Evolutionary conservation across 2,329 filamentous ascomycete species (phyloP), one percentile per base, ranked within the genome.

Genomic region (Pseudogymnoascus sp.): DNA sequence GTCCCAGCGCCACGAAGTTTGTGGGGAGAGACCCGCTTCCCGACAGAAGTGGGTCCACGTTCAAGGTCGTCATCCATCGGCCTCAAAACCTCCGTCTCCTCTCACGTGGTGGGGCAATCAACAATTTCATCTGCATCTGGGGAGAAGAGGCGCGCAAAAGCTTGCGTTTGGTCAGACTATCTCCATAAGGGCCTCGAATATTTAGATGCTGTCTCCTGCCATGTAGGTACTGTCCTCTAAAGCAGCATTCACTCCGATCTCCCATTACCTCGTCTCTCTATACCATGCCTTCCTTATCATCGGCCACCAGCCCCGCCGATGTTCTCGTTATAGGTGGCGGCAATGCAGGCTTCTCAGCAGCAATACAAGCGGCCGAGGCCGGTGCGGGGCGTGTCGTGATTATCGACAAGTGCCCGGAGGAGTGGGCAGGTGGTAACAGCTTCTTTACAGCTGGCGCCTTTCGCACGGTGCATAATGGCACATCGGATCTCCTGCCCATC

Each of bases 321-420:
- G 72, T 79, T 3, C 65, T 88, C 5, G 78, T 89, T 6, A 74
- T 85, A 32, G 85, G 86, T 18, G 77, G 79, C 59, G 85, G 85
- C 59, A 87, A 87, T 67, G 85, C 86, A 14, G 86, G 85, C 12
- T 83, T 87, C 71, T 28, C 78, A 75, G 79, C 85, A 2, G 84
- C 84, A 7, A 74, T 81, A 6, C 79, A 83, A 0, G 83, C 85
- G 2, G 75, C 76, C 1, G 71, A 84, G 63, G 66, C 73, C 58
- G 76, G 78, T 4, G 75, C 75, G 2, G 62, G 64, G 22, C 66
- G 70, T 0, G 78, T 87, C 3, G 1, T 86, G 81, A 68, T 67
- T 1, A 66, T 67, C 4, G 66, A 67, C 32, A 67, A 66, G 60
- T 67, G 64, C 18, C 65, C 65, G 3, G 39, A 60, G 50, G 60